Evolutionary conservation across 441 rosid genomes (phyloP), one percentile per base, ranked within the genome.

Genomic region (Pelargonium myrrhifolium): DNA sequence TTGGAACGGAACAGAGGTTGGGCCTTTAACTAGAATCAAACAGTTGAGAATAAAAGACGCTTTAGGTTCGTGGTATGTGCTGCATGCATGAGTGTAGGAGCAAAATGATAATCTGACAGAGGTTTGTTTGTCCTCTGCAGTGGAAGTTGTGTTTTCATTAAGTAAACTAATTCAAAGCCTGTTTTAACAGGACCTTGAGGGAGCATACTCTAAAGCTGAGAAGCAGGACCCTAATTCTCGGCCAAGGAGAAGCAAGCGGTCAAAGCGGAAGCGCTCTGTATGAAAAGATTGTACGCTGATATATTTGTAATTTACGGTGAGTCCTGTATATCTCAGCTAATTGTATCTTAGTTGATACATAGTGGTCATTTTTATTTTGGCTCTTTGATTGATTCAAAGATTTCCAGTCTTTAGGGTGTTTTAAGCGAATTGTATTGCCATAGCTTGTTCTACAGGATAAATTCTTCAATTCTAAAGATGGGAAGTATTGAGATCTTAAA

Each of bases 341-440:
- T 66, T 80, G 81, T 71, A 65, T 64, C 75, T 64, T 76, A 66
- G 76, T 47, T 73, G 61, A 69, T 65, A 70, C 65, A 67, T 76
- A 65, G 72, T 67, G 42, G 83, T 78, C 80, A 78, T 77, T 79
- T 80, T 83, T 72, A 70, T 69, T 65, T 62, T 58, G 72, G 47
- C 17, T 65, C 47, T 72, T 71, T 65, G 39, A 39, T 66, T 74
- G 42, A 17, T 49, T 49, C 55, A 26, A 68, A 15, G 26, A 31
- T 26, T 70, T 39, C 15, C 63, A 59, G 21, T 21, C 42, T 8
- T 37, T 37, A 37, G 42, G 40, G 73, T 70, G n/a, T 17, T 10
- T 65, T 43, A 67, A 60, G 66, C 65, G 56, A 37, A 37, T 4
- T 37, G 42, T 37, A 37, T 37, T 37, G 42, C 9, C 42, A 0